Base-by-base conservation (phyloP, 306 rosid genomes). In the Gleditsia sinensis region DNA sequence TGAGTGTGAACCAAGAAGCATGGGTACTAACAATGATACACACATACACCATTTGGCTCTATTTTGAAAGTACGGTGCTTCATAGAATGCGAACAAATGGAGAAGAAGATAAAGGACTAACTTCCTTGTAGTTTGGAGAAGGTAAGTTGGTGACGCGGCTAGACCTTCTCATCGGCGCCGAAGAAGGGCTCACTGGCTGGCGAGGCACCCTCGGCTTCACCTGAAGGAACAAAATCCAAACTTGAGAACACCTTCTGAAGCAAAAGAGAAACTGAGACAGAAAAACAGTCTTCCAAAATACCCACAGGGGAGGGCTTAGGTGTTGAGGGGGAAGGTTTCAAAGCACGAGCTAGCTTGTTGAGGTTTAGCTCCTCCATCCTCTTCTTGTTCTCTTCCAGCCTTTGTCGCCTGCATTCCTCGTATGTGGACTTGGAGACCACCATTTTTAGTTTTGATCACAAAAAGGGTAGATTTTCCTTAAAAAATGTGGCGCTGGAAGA, bases 371-470 rank as follows among this genome's bases (percentile, higher is more conserved):
- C 43, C 23, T 60, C 67, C 45, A 60, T 60, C 34, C 67, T 60
- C 67, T 60, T 60, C 67, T 60, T 60, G 67, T 60, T 60, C 37
- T 60, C 67, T 60, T 60, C 67, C 14, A 60, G 10, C 45, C 67
- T 11, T 9, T 19, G 45, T 7, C 27, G 14, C 27, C 67, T 60
- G 27, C 45, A 33, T 60, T 60, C 67, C 27, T 60, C 67, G 45
- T 60, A 60, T 9, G 27, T 33, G 3, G 11, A 14, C 67, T 60
- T 60, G 5, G 67, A 33, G 9, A 33, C 67, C 66, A 32, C 45
- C 67, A 60, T 60, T 60, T 53, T 53, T 23, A 1, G 56, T 20
- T 50, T 50, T 5, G 24, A 8, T 50, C 9, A 7, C 10, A 20
- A 1, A 51, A 39, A 9, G 30, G 58, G 9, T 21, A 51, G 58